Conservation (phyloP, 2,329 filamentous ascomycete species). For the Endothia cerciana region DNA sequence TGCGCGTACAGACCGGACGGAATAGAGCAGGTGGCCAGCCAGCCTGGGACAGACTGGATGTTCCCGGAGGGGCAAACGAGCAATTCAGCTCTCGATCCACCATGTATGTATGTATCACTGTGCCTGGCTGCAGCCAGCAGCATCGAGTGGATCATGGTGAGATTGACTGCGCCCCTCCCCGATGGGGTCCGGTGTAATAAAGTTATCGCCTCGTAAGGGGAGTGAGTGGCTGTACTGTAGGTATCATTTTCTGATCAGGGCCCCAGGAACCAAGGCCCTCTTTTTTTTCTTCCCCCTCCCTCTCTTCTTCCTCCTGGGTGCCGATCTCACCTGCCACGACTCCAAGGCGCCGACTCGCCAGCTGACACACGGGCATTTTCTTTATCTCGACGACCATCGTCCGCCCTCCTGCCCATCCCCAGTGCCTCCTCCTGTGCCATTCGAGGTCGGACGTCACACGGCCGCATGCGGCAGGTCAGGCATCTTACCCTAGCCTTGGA, state of each 20-base stretch:
- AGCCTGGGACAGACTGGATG: not conserved
- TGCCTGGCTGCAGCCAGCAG: not conserved
- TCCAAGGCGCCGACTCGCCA: not conserved
- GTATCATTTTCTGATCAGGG: not conserved
- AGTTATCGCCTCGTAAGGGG: not conserved
- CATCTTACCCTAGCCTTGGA: not conserved
- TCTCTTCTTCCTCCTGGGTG: not conserved
- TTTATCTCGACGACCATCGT: constrained; percentile 8
- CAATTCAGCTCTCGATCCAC: not conserved
- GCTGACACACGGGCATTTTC: constrained; percentile 17
- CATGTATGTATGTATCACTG: not conserved
- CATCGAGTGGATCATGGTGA: not conserved
- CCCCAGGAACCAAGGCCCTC: not conserved
- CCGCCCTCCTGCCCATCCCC: not conserved
- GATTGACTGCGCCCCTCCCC: not conserved
- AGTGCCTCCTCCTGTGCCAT: not conserved
- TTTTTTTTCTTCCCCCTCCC: not conserved
- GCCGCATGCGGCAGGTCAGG: constrained; percentile 4
- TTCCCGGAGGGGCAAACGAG: not conserved
- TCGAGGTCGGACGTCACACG: not conserved
- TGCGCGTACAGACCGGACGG: not conserved
- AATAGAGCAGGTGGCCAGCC: not conserved
- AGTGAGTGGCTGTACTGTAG: not conserved
- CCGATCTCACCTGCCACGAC: not conserved
- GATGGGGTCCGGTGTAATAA: not conserved